Conservation (phyloP, 2,329 filamentous ascomycete genomes). For the Laburnicola sp. region DNA sequence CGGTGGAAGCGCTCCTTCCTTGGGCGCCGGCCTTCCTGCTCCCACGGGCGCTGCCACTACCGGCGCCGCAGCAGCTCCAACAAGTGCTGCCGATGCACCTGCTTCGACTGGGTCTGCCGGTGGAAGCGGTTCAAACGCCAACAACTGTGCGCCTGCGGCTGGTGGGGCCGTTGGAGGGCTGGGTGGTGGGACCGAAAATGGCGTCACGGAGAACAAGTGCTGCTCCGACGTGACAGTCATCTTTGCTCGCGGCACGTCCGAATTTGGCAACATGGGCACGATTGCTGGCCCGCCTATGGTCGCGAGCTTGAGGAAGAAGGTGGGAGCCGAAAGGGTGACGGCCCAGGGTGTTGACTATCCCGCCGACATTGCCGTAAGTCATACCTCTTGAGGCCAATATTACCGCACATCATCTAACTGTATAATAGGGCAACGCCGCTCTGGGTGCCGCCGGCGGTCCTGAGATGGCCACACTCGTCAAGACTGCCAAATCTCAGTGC, state of each 20-base stretch:
- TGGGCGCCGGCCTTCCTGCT: background rate
- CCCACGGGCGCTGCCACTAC: conserved; percentile 5
- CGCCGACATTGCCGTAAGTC: conserved; percentile 31
- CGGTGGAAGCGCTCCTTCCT: conserved; percentile 2
- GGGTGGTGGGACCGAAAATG: conserved; percentile 44
- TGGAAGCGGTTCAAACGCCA: conserved; percentile 19
- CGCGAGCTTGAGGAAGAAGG: conserved; percentile 29
- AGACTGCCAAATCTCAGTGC: conserved; percentile 32
- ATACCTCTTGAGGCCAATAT: background rate
- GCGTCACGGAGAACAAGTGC: conserved; percentile 43
- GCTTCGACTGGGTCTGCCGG: conserved; percentile 9
- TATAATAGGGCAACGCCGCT: conserved; percentile 29
- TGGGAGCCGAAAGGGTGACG: conserved; percentile 32
- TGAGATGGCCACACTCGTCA: conserved; percentile 30
- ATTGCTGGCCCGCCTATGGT: conserved; percentile 47
- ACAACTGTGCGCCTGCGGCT: conserved; percentile 27
- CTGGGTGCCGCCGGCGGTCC: conserved; percentile 31
- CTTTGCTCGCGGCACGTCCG: conserved; percentile 49
- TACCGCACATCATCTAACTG: conserved; percentile 2
- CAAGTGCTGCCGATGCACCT: conserved; percentile 1
- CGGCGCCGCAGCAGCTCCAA: conserved; percentile 4
- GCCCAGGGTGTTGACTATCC: conserved; percentile 41
- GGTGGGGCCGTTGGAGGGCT: conserved; percentile 11
- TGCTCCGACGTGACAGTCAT: conserved; percentile 50
- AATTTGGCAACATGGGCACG: conserved; percentile 49